A percentile compares a stretch with the other conserved stretches of the same genome.
Evolutionary conservation across 176 grass and related monocot species (phyloP).

Genomic region (Carex kokanica): DNA sequence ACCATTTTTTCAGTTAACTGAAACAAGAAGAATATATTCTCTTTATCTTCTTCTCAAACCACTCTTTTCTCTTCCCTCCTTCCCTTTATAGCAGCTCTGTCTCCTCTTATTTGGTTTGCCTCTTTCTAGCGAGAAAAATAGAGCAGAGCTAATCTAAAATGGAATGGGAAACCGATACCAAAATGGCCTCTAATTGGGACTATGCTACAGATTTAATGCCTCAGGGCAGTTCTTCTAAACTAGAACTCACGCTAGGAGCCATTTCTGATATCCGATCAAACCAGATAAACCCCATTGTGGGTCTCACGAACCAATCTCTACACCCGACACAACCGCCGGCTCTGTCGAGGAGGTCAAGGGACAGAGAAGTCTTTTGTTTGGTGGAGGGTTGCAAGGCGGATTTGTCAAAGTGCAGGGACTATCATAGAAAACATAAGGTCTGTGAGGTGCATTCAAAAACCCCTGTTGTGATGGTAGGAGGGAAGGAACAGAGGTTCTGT

Average conservation of each 20-base stretch:
- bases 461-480: slow-evolving; percentile 68
- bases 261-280: slow-evolving; percentile 31
- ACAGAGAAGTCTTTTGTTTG: slow-evolving; percentile 47
- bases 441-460: slow-evolving; percentile 98
- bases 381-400: slow-evolving; percentile 81
- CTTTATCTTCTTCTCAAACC: slow-evolving; percentile 14
- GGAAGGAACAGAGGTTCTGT: slow-evolving; percentile 97
- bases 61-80: background rate
- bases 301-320: background rate
- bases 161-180: slow-evolving; percentile 6
- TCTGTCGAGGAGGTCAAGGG: slow-evolving; percentile 39
- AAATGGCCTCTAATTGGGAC: slow-evolving; percentile 26
- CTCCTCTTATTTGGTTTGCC: slow-evolving; percentile 13
- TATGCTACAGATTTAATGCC: slow-evolving; percentile 5
- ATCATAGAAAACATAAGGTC: slow-evolving; percentile 96
- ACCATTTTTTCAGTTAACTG: background rate
- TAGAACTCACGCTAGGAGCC: slow-evolving; percentile 71
- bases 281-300: background rate
- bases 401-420: slow-evolving; percentile 79
- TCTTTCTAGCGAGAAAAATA: background rate
- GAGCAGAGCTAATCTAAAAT: background rate
- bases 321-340: background rate
- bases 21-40: slow-evolving; percentile 22
- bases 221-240: slow-evolving; percentile 29
- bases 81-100: slow-evolving; percentile 17